Conservation (phyloP, 1,139 yeast species). For the Suhomyces choctaworum region DNA sequence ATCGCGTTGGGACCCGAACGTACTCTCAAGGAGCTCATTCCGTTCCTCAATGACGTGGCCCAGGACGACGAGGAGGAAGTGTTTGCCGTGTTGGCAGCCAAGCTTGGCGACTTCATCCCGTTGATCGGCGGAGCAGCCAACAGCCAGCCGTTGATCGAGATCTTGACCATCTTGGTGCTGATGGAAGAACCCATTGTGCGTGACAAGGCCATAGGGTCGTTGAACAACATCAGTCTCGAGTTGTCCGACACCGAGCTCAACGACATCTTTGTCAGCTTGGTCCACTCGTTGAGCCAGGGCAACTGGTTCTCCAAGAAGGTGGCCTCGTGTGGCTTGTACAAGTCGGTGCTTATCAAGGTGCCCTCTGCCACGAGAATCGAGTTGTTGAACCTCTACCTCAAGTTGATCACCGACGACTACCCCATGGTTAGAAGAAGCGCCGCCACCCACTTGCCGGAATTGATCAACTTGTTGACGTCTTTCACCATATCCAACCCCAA, state of each 20-base stretch:
- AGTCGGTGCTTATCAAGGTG: conserved; percentile 66
- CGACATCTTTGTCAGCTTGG: conserved; percentile 69
- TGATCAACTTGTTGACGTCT: conserved; percentile 59
- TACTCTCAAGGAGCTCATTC: conserved; percentile 83
- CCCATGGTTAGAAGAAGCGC: conserved; percentile 99
- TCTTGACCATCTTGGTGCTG: conserved; percentile 84
- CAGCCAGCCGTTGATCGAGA: conserved; percentile 76
- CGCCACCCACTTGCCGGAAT: conserved; percentile 75
- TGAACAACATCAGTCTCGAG: conserved; percentile 67
- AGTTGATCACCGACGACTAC: conserved; percentile 83
- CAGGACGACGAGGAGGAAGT: conserved; percentile 99
- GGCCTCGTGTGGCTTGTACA: conserved; percentile 88
- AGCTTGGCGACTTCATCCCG: conserved; percentile 85
- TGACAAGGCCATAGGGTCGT: conserved; percentile 88
- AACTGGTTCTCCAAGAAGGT: conserved; percentile 96
- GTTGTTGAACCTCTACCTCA: conserved; percentile 65
- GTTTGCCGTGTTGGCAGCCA: conserved; percentile 88
- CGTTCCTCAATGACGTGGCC: conserved; percentile 79
- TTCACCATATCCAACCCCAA: conserved; percentile 26
- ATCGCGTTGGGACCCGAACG: conserved; percentile 94
- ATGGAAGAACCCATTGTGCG: conserved; percentile 98
- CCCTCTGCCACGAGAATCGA: conserved; percentile 56
- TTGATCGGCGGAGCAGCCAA: conserved; percentile 80
- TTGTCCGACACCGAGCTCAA: conserved; percentile 68
- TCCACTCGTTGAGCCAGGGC: conserved; percentile 77